Evolutionary conservation across 2,329 filamentous ascomycete genomes (phyloP), one percentile per base, ranked within the genome.

Genomic region (Colletotrichum sp.): DNA sequence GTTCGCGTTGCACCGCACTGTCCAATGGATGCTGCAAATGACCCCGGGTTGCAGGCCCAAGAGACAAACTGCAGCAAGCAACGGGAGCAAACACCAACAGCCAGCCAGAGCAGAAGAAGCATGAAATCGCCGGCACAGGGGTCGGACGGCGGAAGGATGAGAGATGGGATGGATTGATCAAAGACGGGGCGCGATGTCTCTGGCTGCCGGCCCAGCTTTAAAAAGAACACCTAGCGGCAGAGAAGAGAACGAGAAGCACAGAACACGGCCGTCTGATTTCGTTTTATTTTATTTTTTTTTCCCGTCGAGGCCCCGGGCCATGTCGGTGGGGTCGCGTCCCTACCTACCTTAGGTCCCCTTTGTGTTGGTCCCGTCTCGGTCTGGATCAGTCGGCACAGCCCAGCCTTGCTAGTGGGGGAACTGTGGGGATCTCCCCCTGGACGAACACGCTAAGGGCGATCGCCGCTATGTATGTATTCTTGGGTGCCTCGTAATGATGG

Each of bases 371-470:
- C 52, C 63, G 70, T 44, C 28, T 68, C 25, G 44, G 73, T 34
- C 70, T 76, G 74, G 70, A 74, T 73, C 64, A 76, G 70, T 76
- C 71, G 74, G 70, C 74, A 76, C 64, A 32, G 71, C 71, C 74
- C 74, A 69, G 70, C 64, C 71, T 69, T 76, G 74, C 59, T 74
- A 59, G 70, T 48, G 74, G 74, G 68, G 57, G 22, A 11, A 11
- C 22, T 75, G 73, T 75, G 70, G 73, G 59, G 73, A n/a, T 73
- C 25, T 32, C 32, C 44, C 73, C 64, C 64, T 39, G 65, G 66
- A 61, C n/a, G 64, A 57, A 32, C 60, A 71, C 74, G 74, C 70
- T 74, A 76, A 60, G 59, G 65, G 64, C 28, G 74, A 76, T 76
- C 74, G 22, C 30, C 48, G 64, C 72, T n/a, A 13, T 44, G 44